A percentile compares a stretch with the other conserved stretches of the same genome.
Conservation (phyloP, 2,329 filamentous ascomycete species). For the Botryotinia narcissicola region DNA sequence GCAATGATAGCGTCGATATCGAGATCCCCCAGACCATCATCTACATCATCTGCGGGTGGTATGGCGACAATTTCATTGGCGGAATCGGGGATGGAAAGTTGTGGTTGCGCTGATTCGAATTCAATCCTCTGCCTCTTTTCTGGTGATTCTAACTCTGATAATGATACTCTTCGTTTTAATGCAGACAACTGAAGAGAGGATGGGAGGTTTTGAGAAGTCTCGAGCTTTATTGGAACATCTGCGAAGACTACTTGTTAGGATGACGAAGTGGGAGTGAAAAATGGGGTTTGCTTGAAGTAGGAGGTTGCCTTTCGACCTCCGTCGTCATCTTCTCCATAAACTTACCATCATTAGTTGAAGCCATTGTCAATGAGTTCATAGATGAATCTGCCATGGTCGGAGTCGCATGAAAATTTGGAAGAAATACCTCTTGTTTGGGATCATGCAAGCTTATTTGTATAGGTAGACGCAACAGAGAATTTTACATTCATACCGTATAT, state of each 20-base stretch:
- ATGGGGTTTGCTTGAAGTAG: neutral
- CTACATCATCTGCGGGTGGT: neutral
- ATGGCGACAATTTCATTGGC: neutral
- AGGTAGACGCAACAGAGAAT: slow-evolving; percentile 8
- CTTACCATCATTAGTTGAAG: slow-evolving; percentile 9
- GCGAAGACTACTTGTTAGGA: neutral
- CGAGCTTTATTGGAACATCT: slow-evolving; percentile 16
- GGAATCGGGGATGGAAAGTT: neutral
- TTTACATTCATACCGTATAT: neutral
- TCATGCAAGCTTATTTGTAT: neutral
- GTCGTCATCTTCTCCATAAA: neutral
- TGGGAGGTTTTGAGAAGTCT: neutral
- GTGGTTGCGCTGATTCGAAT: neutral
- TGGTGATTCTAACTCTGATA: slow-evolving; percentile 5
- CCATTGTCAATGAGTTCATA: neutral
- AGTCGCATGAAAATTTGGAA: slow-evolving; percentile 7
- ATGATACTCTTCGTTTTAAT: slow-evolving; percentile 14
- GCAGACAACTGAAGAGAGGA: neutral
- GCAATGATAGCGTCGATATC: slow-evolving; percentile 15
- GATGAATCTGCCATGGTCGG: slow-evolving; percentile 8
- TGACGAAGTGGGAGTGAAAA: neutral
- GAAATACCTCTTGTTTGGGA: neutral
- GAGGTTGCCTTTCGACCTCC: neutral
- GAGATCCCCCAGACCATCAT: slow-evolving; percentile 3
- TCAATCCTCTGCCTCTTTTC: slow-evolving; percentile 26